Base-by-base conservation (phyloP, 169 alveolate species). In the Cyclospora cayetanensis region DNA sequence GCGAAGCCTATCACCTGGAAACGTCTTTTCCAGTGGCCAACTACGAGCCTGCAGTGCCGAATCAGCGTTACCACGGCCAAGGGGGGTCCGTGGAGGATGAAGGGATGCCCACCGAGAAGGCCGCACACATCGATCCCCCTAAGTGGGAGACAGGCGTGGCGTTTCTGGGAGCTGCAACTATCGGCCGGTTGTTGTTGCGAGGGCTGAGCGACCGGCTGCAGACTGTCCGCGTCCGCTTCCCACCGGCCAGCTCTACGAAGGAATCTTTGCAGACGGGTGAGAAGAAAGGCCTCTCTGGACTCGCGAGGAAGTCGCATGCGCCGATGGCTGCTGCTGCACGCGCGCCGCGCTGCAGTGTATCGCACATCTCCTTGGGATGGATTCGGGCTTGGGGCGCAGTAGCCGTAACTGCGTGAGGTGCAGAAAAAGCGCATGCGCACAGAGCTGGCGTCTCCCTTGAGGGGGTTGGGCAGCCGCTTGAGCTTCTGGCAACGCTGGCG, bases 171-270 rank as follows among this genome's bases (percentile, higher is more conserved):
- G 90, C 93, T 0, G 93, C 84, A 29, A 31, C 90, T 2, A 25
- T 90, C 15, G 85, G 63, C 0, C 90, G 90, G 66, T 43, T 90
- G 37, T 4, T 77, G 63, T 55, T 77, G 4, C 65, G 93, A 4
- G 93, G 89, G 11, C 90, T 90, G 11, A 85, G 90, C 35, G 90
- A 90, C 63, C 90, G 93, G 43, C 41, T 90, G 46, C 91, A 79
- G 52, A 35, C 41, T 50, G 37, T 63, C 37, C 90, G 77, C 79
- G 27, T 90, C 50, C 93, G 93, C 12, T 89, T 89, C 55, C 34
- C 83, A 53, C 68, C 42, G 27, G 50, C 91, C 42, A 80, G 53
- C 15, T 25, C 72, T 11, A 22, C 89, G 41, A 22, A 11, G 22
- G 50, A 20, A 27, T 50, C 42, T 15, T 37, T 50, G 29, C 72